Conservation (phyloP, 2,329 filamentous ascomycete genomes). For the Aspergillus pseudoviridinutans region DNA sequence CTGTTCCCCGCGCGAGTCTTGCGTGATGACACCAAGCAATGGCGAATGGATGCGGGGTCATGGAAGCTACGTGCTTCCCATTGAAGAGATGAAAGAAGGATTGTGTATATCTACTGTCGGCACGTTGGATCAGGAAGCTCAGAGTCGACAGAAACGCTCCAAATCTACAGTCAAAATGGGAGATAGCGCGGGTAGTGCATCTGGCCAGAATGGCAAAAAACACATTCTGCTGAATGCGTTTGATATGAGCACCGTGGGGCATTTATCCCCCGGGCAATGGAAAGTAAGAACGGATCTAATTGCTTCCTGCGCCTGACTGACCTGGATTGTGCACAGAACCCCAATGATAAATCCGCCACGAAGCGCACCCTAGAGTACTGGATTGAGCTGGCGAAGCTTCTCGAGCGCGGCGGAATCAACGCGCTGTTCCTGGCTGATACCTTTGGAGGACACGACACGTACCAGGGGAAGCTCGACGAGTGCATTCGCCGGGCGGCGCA, state of each 20-base stretch:
- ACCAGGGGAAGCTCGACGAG: slow-evolving; percentile 56
- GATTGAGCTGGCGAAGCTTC: slow-evolving; percentile 59
- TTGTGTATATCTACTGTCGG: background rate
- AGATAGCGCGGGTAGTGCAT: slow-evolving; percentile 3
- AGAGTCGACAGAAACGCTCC: background rate
- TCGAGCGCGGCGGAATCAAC: slow-evolving; percentile 61
- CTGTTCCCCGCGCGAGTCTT: background rate
- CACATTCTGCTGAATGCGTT: slow-evolving; percentile 62
- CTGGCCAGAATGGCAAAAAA: slow-evolving; percentile 36
- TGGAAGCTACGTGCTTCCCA: background rate
- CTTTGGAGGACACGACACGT: slow-evolving; percentile 61
- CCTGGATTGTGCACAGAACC: slow-evolving; percentile 45
- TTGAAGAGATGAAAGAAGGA: background rate
- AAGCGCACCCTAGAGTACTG: slow-evolving; percentile 61
- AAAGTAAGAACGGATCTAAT: slow-evolving; percentile 43
- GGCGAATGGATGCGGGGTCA: slow-evolving; percentile 12
- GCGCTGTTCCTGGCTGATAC: slow-evolving; percentile 64
- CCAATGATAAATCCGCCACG: slow-evolving; percentile 56
- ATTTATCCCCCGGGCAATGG: slow-evolving; percentile 64
- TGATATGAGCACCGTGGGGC: slow-evolving; percentile 62
- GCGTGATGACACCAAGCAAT: slow-evolving; percentile 11
- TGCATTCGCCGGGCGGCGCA: slow-evolving; percentile 61
- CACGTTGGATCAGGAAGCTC: slow-evolving; percentile 2
- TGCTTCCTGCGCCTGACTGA: background rate
- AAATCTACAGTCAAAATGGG: slow-evolving; percentile 16